Percentiles rank a stretch among this genome's conserved stretches.
These are phyloP conservation scores for Teratosphaeriaceae sp. DNA, from an alignment of 2,329 filamentous ascomycete genomes.

Conservation along the genomic window DNA sequence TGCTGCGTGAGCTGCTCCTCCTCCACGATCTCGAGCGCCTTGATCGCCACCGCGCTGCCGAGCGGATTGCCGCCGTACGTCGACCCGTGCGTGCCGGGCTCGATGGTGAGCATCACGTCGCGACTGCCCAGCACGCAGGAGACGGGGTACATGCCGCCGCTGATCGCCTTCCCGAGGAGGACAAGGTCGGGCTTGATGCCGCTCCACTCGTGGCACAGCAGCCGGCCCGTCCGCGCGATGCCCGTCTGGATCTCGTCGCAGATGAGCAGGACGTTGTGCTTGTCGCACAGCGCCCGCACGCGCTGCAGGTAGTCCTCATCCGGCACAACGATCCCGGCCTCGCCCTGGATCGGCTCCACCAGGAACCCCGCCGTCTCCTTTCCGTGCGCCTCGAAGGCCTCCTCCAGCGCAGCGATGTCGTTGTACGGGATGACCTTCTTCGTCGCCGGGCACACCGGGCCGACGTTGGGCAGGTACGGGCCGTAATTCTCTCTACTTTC, in stretches of 20 bases:
- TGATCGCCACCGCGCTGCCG: constrained; percentile 90
- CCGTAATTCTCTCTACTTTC: constrained; percentile 97
- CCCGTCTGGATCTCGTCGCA: constrained; percentile 99
- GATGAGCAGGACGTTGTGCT: constrained; percentile 93
- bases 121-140: constrained; percentile 82
- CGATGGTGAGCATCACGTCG: constrained; percentile 91
- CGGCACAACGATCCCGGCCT: constrained; percentile 93
- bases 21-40: constrained; percentile 85
- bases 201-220: constrained; percentile 92
- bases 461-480: constrained; percentile 85
- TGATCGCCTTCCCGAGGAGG: constrained; percentile 94
- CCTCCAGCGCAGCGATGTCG: constrained; percentile 72
- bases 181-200: constrained; percentile 94
- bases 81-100: constrained; percentile 93
- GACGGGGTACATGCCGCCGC: constrained; percentile 98
- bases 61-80: constrained; percentile 98
- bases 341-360: constrained; percentile 94
- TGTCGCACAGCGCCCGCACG: constrained; percentile 79
- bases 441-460: constrained; percentile 68
- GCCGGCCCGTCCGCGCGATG: constrained; percentile 87
- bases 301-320: constrained; percentile 79
- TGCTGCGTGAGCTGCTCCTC: constrained; percentile 83
- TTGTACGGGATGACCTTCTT: constrained; percentile 78
- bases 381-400: constrained; percentile 71
- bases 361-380: constrained; percentile 86